These are phyloP conservation scores for Coccomyxa subellipsoidea DNA, from an alignment of 163 green algal species.

Conservation along the genomic window DNA sequence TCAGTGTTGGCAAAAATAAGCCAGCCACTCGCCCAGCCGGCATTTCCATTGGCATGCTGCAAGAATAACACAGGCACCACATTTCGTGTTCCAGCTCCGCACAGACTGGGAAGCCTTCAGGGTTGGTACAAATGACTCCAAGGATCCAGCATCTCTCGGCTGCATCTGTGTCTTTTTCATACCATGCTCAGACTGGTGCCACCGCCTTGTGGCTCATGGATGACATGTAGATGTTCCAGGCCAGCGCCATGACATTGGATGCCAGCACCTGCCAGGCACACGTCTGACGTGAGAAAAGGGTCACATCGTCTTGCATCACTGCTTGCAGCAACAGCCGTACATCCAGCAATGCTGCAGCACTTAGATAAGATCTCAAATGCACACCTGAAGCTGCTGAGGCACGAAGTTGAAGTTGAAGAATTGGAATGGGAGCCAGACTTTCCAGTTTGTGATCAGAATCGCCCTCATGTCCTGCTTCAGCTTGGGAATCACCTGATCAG, in stretches of 20 bases:
- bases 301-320: not conserved
- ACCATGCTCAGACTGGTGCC: not conserved
- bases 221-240: constrained; percentile 8
- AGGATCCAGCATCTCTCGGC: not conserved
- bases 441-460: constrained; percentile 86
- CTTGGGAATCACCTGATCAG: constrained; percentile 51
- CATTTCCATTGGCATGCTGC: too few species aligned
- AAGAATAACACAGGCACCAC: too few species aligned
- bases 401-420: constrained; percentile 95
- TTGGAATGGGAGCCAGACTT: constrained; percentile 93
- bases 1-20: too few species aligned
- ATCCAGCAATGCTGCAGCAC: too few species aligned
- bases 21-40: too few species aligned
- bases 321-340: too few species aligned
- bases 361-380: too few species aligned
- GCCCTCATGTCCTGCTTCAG: constrained; percentile 69
- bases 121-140: too few species aligned
- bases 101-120: too few species aligned
- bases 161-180: not conserved
- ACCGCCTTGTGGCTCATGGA: not conserved
- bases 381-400: constrained; percentile 71
- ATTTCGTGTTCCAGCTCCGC: too few species aligned
- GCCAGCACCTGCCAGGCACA: constrained; percentile 2
- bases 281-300: not conserved
- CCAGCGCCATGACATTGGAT: not conserved